Evolutionary conservation across 1,284 basidiomycete genomes (phyloP).

Genomic region (Irpex rosettiformis): DNA sequence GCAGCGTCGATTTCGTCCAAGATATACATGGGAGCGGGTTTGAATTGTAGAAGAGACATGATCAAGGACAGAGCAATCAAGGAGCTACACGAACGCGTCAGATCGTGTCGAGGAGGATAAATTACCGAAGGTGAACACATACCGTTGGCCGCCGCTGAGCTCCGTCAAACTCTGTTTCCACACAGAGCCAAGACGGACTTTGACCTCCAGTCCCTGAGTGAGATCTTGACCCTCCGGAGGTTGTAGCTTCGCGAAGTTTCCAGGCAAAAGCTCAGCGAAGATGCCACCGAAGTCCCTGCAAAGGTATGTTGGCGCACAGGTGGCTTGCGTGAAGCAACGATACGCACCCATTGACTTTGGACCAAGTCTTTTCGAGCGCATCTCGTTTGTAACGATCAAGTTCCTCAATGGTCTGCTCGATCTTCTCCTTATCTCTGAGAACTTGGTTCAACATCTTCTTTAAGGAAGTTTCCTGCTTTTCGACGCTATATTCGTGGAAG

Average conservation of each 20-base stretch:
- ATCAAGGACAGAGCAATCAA: constrained; percentile 96
- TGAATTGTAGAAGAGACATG: constrained; percentile 98
- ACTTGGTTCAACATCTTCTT: constrained; percentile 91
- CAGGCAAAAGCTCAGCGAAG: constrained; percentile 93
- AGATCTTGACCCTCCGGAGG: constrained; percentile 93
- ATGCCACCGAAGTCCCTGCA: constrained; percentile 93
- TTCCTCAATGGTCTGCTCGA: constrained; percentile 91
- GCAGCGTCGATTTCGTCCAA: constrained; percentile 98
- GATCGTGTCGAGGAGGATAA: constrained; percentile 2
- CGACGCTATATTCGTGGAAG: constrained; percentile 57
- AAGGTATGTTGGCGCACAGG: constrained; percentile 2
- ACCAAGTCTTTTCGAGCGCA: constrained; percentile 92
- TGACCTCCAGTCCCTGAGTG: constrained; percentile 95
- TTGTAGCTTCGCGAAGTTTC: constrained; percentile 94
- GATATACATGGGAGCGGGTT: constrained; percentile 99
- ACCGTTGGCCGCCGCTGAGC: constrained; percentile 96
- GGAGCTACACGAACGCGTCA: constrained; percentile 50
- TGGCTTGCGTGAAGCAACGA: neutral
- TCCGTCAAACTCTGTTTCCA: constrained; percentile 99
- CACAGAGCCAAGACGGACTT: constrained; percentile 89
- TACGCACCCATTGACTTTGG: constrained; percentile 86
- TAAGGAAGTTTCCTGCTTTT: constrained; percentile 88
- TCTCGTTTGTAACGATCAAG: constrained; percentile 94
- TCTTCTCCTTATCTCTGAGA: constrained; percentile 93
- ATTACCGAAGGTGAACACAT: constrained; percentile 23